A percentile compares a stretch with the other conserved stretches of the same genome.
These are phyloP conservation scores for Calonectria leucothoes DNA, from an alignment of 2,329 filamentous ascomycete genomes.

Conservation along the genomic window DNA sequence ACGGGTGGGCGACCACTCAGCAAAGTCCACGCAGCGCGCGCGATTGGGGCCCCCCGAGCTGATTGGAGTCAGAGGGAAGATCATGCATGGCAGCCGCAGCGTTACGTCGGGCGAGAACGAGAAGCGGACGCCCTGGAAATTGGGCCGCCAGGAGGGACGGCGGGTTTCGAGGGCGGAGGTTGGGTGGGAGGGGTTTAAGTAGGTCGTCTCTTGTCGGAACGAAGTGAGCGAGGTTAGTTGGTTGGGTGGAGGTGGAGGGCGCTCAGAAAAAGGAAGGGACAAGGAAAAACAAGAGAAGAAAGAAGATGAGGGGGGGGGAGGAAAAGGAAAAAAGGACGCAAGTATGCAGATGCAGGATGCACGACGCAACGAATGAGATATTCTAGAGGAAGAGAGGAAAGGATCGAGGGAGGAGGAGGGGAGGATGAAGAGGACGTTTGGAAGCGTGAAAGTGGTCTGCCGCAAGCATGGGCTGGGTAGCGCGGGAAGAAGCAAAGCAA, in stretches of 20 bases:
- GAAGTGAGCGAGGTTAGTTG: neutral
- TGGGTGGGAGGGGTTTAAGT: conserved; percentile 17
- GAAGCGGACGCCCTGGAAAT: conserved; percentile 40
- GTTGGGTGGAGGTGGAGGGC: neutral
- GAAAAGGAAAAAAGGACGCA: neutral
- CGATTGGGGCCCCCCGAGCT: conserved; percentile 39
- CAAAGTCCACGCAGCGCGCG: conserved; percentile 43
- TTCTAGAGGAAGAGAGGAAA: conserved; percentile 22
- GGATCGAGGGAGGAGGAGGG: conserved; percentile 7
- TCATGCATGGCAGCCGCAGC: conserved; percentile 46
- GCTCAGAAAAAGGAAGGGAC: conserved; percentile 7
- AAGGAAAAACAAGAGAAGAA: neutral
- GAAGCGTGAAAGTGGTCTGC: conserved; percentile 11
- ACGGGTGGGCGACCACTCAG: conserved; percentile 40
- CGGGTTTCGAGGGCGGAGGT: conserved; percentile 15
- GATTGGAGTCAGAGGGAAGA: conserved; percentile 43
- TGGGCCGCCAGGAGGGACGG: conserved; percentile 39
- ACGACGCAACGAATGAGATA: neutral
- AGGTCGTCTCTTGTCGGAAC: neutral
- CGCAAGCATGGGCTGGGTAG: conserved; percentile 30
- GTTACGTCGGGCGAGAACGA: conserved; percentile 42
- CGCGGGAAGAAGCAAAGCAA: conserved; percentile 37
- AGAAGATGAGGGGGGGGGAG: too few relatives aligned
- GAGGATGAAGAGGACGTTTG: neutral
- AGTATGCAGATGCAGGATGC: conserved; percentile 10